These are phyloP conservation scores for Globisporangium acanthophoron DNA, from an alignment of 352 stramenopile genomes.

Conservation along the genomic window DNA sequence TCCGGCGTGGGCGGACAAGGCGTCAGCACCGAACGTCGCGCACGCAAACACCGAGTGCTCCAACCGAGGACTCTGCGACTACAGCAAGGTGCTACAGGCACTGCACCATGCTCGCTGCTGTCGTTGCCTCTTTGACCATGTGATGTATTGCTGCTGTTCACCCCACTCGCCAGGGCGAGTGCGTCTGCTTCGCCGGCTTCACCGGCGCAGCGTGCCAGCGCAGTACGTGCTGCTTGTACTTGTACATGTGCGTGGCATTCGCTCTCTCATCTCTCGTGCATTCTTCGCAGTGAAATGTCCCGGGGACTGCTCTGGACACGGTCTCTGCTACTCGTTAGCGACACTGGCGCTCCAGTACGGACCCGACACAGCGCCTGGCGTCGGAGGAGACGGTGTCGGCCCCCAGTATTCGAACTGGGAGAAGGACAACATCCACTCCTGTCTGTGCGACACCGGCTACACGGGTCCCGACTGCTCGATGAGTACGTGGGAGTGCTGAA, in stretches of 20 bases:
- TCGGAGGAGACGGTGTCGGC: constrained; percentile 36
- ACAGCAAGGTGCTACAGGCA: constrained; percentile 26
- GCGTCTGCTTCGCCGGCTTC: constrained; percentile 48
- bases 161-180: constrained; percentile 32
- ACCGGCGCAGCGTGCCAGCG: constrained; percentile 56
- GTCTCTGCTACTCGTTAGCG: constrained; percentile 52
- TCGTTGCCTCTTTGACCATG: neutral
- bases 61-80: constrained; percentile 59
- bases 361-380: constrained; percentile 25
- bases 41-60: constrained; percentile 58
- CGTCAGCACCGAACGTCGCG: constrained; percentile 41
- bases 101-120: too few relatives aligned
- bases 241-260: neutral
- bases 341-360: constrained; percentile 46
- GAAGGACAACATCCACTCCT: constrained; percentile 66
- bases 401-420: constrained; percentile 84
- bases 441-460: constrained; percentile 82
- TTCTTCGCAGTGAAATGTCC: constrained; percentile 38
- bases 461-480: constrained; percentile 81
- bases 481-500: constrained; percentile 24
- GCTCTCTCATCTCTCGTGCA: neutral
- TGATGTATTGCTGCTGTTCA: neutral
- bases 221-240: constrained; percentile 18
- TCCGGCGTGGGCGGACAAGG: constrained; percentile 78
- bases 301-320: constrained; percentile 56